Evolutionary conservation across 2,329 filamentous ascomycete species (phyloP).

Genomic region (Apiospora arundinis): DNA sequence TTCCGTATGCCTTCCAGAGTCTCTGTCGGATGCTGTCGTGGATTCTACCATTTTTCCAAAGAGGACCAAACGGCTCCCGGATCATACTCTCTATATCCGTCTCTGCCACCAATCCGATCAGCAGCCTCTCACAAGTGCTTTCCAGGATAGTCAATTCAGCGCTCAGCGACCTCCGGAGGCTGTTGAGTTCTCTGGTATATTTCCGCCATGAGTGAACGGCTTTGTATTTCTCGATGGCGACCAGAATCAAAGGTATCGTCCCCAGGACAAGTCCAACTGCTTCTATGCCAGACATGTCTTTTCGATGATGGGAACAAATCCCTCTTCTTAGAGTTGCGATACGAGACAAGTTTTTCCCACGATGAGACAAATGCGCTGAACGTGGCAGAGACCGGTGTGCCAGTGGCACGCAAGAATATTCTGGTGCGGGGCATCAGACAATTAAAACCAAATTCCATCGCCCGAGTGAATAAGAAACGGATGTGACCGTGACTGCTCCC

Average conservation of each 20-base stretch:
- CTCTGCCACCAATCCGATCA: background rate
- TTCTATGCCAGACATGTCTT: conserved; percentile 34
- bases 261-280: conserved; percentile 34
- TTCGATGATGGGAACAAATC: background rate
- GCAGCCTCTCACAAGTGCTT: conserved; percentile 40
- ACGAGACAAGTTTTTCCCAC: too few species aligned
- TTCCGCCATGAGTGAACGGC: conserved; percentile 28
- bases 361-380: too few species aligned
- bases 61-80: background rate
- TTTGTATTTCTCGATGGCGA: conserved; percentile 31
- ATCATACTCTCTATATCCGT: background rate
- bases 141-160: conserved; percentile 37
- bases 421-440: background rate
- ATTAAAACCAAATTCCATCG: too few species aligned
- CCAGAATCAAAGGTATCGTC: conserved; percentile 32
- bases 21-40: background rate
- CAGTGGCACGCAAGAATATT: too few species aligned
- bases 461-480: too few species aligned
- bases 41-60: background rate
- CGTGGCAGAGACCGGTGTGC: too few species aligned
- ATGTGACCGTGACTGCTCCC: too few species aligned
- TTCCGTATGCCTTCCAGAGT: background rate
- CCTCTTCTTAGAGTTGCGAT: too few species aligned
- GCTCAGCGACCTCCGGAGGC: conserved; percentile 32
- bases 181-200: conserved; percentile 32